Evolutionary conservation across 2,329 filamentous ascomycete genomes (phyloP), one percentile per base, ranked within the genome.

Genomic region (Gyromitra esculenta): DNA sequence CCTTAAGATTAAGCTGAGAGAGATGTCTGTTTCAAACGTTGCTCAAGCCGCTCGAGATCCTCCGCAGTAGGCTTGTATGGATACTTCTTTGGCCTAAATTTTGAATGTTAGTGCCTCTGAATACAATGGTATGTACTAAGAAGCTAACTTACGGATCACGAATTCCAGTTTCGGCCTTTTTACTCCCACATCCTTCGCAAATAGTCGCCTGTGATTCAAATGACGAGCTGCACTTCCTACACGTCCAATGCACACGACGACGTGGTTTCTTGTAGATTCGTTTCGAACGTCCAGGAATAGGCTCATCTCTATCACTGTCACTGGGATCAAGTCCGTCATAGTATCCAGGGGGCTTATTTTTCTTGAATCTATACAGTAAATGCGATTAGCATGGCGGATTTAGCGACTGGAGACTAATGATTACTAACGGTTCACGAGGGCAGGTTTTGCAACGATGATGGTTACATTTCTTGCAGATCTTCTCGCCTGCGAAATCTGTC

Each of bases 391-490:
- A 41, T 21, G 21, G 43, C 50, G 2, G 0, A 13, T 64, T 9
- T 1, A 41, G 39, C 45, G 18, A 41, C 18, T 54, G 21, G 21
- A 9, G 15, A 52, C 6, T 25, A 15, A 31, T 56, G 35, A 52
- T 48, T 68, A 89, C 91, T 83, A 88, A 93, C 87, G 93, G 93
- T 81, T 93, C 90, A 80, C 93, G 87, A 37, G 92, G 92, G 83
- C 93, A 96, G 82, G 91, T 91, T 50, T 89, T 92, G 85, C 93
- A 97, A 69, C 92, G 90, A 66, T 87, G 83, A 83, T 97, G 94
- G 37, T 86, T 85, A 83, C 94, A 97, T 50, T 86, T 86, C 6
- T 86, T 83, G 82, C 94, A 97, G 82, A 88, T 84, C 76, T 90
- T 92, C 76, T 84, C 85, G 41, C 87, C 85, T 5, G 84, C 83